These are phyloP conservation scores for Globisporangium cylindrosporum DNA, from an alignment of 352 stramenopile species.

Conservation along the genomic window DNA sequence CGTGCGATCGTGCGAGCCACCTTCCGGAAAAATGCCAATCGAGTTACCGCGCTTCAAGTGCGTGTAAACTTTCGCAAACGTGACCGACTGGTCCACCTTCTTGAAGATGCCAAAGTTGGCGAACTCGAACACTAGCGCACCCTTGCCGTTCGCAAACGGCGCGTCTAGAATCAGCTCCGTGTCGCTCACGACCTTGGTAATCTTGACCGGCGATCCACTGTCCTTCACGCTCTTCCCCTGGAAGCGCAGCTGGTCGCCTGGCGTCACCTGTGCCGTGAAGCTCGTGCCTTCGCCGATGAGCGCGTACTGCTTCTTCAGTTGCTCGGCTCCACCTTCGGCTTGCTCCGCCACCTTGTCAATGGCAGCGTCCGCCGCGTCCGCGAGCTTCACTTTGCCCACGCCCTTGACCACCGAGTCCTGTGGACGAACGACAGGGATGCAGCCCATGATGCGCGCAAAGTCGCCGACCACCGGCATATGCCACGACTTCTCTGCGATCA, in stretches of 20 bases:
- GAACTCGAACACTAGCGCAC: constrained; percentile 37
- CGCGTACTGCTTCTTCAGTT: constrained; percentile 35
- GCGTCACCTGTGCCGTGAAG: constrained; percentile 71
- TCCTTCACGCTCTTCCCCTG: constrained; percentile 79
- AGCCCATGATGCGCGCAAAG: constrained; percentile 93
- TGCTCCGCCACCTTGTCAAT: constrained; percentile 24
- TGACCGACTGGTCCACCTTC: constrained; percentile 90
- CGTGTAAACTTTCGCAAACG: constrained; percentile 92
- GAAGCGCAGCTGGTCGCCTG: constrained; percentile 78
- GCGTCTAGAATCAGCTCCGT: constrained; percentile 72
- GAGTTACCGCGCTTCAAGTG: constrained; percentile 87
- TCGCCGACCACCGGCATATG: constrained; percentile 93
- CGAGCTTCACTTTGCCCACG: constrained; percentile 64
- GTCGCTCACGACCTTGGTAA: constrained; percentile 83
- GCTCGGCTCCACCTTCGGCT: constrained; percentile 10
- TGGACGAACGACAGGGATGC: constrained; percentile 95
- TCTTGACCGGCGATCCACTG: constrained; percentile 79
- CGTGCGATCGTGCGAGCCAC: constrained; percentile 96
- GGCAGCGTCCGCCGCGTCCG: constrained; percentile 25
- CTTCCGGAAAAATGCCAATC: constrained; percentile 98
- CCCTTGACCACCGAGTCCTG: constrained; percentile 89
- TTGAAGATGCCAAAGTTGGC: constrained; percentile 86
- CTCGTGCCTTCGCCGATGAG: constrained; percentile 64
- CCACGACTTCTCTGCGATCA: constrained; percentile 97
- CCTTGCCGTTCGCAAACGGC: constrained; percentile 33